Evolutionary conservation across 257 asterid genomes (phyloP), one percentile per base, ranked within the genome.

Genomic region (Nicotiana sylvestris): DNA sequence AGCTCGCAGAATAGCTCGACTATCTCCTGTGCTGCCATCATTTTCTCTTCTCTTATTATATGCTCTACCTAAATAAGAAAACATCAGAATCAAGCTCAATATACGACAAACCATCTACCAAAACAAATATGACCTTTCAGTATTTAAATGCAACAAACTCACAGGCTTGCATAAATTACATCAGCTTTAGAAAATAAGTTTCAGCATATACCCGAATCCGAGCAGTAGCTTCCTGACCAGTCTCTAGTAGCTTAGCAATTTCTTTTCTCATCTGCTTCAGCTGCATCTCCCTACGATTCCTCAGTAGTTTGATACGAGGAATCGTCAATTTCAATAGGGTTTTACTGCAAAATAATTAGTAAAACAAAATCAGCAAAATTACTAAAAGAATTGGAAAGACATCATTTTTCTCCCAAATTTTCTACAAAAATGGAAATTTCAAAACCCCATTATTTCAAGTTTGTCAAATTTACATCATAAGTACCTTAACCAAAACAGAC

Each of bases 191-290:
- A 37, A 15, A 66, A 32, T 30, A 58, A 65, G 66, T 51, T 49
- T 66, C 33, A 66, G 53, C 60, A 56, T 67, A 62, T 88, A 94
- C 98, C 94, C 98, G 92, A 83, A 96, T 96, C 32, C 99, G 85
- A 76, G 99, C 98, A 69, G 98, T 94, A 77, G 98, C 99, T 92
- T 96, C 99, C 87, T 94, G 99, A 83, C 98, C 99, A 87, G 98
- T 94, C 90, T 93, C 98, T 43, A 96, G 95, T 57, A 96, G 95
- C 90, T 93, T 96, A 66, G 98, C 97, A 4, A 96, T 94, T 67
- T 96, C 98, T 76, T 86, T 87, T 5, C 98, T 95, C 99, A 96
- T 96, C 90, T 94, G 93, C 89, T 85, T 94, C 62, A 96, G n/a
- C 91, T 96, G 99, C 85, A 88, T 83, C 88, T 93, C 99, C 90